Conservation (phyloP, 2,329 filamentous ascomycete species). For the Rutstroemia sp. region DNA sequence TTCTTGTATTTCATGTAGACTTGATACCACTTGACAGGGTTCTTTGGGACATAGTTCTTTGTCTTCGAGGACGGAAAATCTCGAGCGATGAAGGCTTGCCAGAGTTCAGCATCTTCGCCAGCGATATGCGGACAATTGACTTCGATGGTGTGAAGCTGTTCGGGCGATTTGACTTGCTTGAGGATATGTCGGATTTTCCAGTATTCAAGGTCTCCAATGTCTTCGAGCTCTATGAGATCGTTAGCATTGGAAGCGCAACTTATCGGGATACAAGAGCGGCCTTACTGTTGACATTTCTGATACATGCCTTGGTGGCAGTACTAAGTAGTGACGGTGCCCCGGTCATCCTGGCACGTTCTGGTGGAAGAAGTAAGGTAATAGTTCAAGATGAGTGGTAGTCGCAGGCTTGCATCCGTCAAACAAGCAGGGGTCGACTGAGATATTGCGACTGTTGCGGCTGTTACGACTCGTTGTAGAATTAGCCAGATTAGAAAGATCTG, state of each 20-base stretch:
- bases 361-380: no score
- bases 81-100: constrained; percentile 70
- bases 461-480: no score
- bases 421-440: no score
- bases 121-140: constrained; percentile 67
- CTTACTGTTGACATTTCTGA: constrained; percentile 43
- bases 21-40: constrained; percentile 67
- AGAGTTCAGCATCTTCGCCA: constrained; percentile 63
- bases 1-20: constrained; percentile 65
- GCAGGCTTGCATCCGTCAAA: no score
- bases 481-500: background rate
- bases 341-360: background rate
- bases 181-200: constrained; percentile 61
- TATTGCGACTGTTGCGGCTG: no score
- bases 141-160: constrained; percentile 71
- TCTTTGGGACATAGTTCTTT: constrained; percentile 56
- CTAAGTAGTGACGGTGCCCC: constrained; percentile 42
- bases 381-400: no score
- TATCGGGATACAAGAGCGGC: background rate
- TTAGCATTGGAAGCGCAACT: constrained; percentile 9
- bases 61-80: constrained; percentile 60
- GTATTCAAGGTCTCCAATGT: constrained; percentile 67
- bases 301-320: constrained; percentile 42
- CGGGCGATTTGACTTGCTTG: constrained; percentile 60
- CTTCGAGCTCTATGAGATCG: constrained; percentile 45